These are phyloP conservation scores for Epichloe sylvatica DNA, from an alignment of 2,329 filamentous ascomycete species.

Conservation along the genomic window DNA sequence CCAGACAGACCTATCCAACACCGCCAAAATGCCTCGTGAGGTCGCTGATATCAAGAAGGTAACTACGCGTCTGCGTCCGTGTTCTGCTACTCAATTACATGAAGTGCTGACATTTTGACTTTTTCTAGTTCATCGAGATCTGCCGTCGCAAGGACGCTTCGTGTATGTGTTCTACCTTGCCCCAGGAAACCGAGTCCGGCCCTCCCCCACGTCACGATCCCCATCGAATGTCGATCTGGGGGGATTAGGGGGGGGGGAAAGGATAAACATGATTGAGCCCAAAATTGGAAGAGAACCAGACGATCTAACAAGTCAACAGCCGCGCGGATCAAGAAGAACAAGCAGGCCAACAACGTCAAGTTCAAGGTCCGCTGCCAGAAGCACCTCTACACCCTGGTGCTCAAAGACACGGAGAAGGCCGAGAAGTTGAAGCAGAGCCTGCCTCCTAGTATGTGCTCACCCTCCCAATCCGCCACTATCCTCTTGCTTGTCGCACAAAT, in stretches of 20 bases:
- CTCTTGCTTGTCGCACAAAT: too few species aligned
- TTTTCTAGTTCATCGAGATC: constrained; percentile 94
- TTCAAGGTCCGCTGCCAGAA: constrained; percentile 99
- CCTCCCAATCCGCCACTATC: not conserved
- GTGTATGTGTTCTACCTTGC: constrained; percentile 52
- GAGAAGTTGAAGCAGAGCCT: constrained; percentile 99
- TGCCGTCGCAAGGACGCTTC: constrained; percentile 98
- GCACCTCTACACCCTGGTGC: constrained; percentile 93
- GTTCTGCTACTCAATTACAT: not conserved
- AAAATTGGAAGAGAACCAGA: not conserved
- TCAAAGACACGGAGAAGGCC: constrained; percentile 98
- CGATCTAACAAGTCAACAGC: constrained; percentile 31
- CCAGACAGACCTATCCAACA: constrained; percentile 18
- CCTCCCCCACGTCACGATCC: not conserved
- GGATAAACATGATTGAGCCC: not conserved
- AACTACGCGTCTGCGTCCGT: constrained; percentile 3
- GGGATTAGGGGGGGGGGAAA: accelerated
- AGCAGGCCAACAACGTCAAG: constrained; percentile 85
- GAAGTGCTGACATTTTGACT: not conserved
- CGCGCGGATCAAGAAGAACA: constrained; percentile 93
- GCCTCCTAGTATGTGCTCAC: constrained; percentile 67
- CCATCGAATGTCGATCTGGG: not conserved
- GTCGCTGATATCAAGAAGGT: constrained; percentile 93
- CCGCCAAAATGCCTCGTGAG: constrained; percentile 91
- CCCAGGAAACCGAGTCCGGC: constrained; percentile 2